Evolutionary conservation across 129 eudicot species (phyloP), one percentile per base, ranked within the genome.

Genomic region (Heracleum sosnowskyi): DNA sequence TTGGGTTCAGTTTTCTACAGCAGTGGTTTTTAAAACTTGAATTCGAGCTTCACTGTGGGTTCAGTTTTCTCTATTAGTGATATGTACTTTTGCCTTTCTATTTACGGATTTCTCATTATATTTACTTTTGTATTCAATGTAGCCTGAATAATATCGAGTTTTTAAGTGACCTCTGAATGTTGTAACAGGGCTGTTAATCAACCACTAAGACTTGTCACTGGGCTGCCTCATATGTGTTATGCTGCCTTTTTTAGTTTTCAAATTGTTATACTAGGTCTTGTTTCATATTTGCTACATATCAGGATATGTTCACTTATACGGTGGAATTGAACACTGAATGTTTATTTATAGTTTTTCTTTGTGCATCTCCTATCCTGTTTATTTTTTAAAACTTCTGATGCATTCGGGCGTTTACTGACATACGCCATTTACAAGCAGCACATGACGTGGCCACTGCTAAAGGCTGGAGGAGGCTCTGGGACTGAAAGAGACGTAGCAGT

Each of bases 381-480:
- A 11, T 60, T 57, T 18, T 10, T n/a, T n/a, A 10, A n/a, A 10
- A 26, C 33, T n/a, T 60, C 3, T 26, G 33, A 60, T 69, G 12
- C 45, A 41, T 80, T 62, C 28, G 26, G 26, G 51, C 2, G 0
- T 44, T 34, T 34, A 20, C 34, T 74, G 40, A 66, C 12, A 24
- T 69, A 31, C 49, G 79, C 29, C 70, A 34, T 80, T 42, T 22
- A 68, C 82, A 69, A 57, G 75, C 91, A 95, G 97, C 99, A 95
- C 75, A 90, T 95, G n/a, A n/a, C n/a, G 96, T 90, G 99, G 99
- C 99, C 99, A 77, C 88, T 95, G 86, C 87, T 95, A 46, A 95
- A 92, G 84, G 88, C 69, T 66, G 99, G 99, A 79, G 99, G 97
- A 39, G 94, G 96, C 60, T 64, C 63, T 55, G 91, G 90, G 76